phyloP scores from a whole-genome alignment of 176 grass and related monocot species.

The Oryza nivara region DNA sequence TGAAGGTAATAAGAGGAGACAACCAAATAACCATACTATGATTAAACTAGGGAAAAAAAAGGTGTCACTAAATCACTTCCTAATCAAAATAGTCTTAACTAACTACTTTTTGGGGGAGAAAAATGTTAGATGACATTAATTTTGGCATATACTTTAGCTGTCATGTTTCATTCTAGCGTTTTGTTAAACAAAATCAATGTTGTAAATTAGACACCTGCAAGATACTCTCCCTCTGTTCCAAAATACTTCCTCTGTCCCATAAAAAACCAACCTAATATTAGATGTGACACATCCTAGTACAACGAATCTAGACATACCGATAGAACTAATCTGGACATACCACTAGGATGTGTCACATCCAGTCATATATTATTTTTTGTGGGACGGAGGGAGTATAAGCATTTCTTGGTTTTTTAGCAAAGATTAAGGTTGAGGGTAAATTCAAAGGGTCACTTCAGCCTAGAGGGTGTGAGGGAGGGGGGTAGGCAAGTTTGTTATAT shows the following conservation, averaged over 20 bases:
- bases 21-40: constrained; percentile 19
- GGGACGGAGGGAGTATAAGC: no score
- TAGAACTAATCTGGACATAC: no score
- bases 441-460: no score
- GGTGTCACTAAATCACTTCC: constrained; percentile 1
- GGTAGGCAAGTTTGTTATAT: constrained; percentile 47
- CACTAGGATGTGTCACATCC: no score
- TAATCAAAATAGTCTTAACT: neutral
- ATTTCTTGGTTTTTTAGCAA: no score
- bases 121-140: neutral
- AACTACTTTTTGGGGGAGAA: neutral
- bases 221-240: neutral
- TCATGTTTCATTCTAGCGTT: neutral
- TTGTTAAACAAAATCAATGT: neutral
- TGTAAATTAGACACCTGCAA: neutral
- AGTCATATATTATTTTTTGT: no score
- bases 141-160: neutral
- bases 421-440: no score
- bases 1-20: constrained; percentile 1
- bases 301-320: no score
- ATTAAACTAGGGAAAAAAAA: constrained; percentile 3
- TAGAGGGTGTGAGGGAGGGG: no score
- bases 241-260: no score
- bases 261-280: no score
- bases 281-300: no score